These are phyloP conservation scores for Solanum okadae DNA, from an alignment of 257 asterid genomes.

Conservation along the genomic window DNA sequence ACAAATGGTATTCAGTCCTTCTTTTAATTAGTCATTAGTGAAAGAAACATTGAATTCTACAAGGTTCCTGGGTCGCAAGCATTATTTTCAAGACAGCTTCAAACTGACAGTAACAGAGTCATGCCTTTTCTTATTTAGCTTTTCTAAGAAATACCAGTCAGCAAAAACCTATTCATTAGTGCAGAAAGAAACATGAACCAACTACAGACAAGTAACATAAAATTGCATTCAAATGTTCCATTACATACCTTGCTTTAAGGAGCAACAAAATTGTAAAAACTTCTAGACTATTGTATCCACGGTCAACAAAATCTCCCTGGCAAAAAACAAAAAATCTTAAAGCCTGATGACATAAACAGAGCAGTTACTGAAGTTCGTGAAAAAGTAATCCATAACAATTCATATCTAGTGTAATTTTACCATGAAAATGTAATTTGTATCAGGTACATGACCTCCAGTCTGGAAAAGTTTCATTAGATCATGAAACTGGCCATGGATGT, in stretches of 20 bases:
- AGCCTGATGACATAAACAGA: not conserved
- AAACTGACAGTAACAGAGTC: not conserved
- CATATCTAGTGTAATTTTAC: conserved; percentile 19
- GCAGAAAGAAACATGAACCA: not conserved
- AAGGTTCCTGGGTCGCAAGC: not conserved
- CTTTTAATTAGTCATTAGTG: not conserved
- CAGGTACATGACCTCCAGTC: conserved; percentile 99
- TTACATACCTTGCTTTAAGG: conserved; percentile 84
- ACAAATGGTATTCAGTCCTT: not conserved
- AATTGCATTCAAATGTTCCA: not conserved
- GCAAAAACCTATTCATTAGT: not conserved
- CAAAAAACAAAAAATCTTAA: not conserved
- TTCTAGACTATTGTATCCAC: conserved; percentile 96
- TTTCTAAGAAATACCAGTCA: not conserved
- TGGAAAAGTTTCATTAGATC: conserved; percentile 97
- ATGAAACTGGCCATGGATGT: conserved; percentile 96
- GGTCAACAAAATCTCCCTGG: conserved; percentile 99
- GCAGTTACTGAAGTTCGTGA: not conserved
- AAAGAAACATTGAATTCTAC: not conserved
- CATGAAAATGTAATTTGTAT: conserved; percentile 95
- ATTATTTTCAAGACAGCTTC: not conserved
- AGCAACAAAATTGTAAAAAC: conserved; percentile 94
- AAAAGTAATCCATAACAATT: not conserved
- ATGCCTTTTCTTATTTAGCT: not conserved
- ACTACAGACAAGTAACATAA: not conserved